Conservation (phyloP, 2,329 filamentous ascomycete species). For the Davidsoniella virescens region DNA sequence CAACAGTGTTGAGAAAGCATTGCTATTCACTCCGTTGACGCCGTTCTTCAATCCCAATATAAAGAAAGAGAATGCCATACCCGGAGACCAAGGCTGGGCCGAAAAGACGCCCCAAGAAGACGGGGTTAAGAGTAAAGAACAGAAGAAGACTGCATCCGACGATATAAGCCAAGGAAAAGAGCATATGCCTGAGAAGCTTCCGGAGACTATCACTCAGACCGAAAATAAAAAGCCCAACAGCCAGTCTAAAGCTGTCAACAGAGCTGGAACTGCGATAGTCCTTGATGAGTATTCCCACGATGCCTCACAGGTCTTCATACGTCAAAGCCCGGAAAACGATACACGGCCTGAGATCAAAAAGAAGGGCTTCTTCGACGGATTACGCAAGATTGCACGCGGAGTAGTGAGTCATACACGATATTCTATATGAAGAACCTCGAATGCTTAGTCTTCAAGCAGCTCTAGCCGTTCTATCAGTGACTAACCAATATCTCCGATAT, state of each 20-base stretch:
- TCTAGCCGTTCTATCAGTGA: too few species aligned
- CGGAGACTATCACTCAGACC: neutral
- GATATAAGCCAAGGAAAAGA: neutral
- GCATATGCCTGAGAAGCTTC: neutral
- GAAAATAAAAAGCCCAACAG: neutral
- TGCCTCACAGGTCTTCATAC: neutral
- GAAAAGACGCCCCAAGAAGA: slow-evolving; percentile 23
- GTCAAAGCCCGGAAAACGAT: neutral
- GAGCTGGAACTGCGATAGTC: neutral
- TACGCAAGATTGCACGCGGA: slow-evolving; percentile 38
- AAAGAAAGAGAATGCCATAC: slow-evolving; percentile 33
- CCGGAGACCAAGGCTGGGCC: slow-evolving; percentile 41
- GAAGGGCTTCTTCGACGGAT: slow-evolving; percentile 29
- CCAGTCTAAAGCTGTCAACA: neutral
- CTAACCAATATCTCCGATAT: neutral
- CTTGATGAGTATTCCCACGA: neutral
- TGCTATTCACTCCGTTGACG: slow-evolving; percentile 26
- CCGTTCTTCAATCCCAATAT: slow-evolving; percentile 25
- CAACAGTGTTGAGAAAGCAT: neutral
- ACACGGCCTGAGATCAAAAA: slow-evolving; percentile 19
- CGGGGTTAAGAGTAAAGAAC: neutral
- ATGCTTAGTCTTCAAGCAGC: neutral
- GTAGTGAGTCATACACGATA: slow-evolving; percentile 25
- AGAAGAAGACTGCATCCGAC: neutral
- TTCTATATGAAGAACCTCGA: neutral